phyloP scores from a whole-genome alignment of 23 red algal species.

The Gracilariopsis chorda region DNA sequence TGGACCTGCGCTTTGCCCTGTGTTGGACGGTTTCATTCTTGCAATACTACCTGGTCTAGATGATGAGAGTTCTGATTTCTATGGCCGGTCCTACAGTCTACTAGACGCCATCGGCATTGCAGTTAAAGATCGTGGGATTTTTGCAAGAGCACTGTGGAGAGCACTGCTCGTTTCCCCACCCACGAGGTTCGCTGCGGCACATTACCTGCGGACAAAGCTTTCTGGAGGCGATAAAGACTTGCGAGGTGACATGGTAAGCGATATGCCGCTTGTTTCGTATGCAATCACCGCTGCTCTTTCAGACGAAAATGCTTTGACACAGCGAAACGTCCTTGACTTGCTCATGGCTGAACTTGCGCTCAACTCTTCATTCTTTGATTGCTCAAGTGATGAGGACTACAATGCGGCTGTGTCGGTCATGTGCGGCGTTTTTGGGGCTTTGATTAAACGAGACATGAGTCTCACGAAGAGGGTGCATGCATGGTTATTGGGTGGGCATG shows the following conservation, averaged over 20 bases:
- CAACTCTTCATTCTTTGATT: conserved; percentile 64
- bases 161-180: conserved; percentile 63
- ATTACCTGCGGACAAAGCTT: conserved; percentile 43
- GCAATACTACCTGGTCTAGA: conserved; percentile 77
- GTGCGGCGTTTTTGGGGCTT: conserved; percentile 55
- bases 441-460: conserved; percentile 66
- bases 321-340: conserved; percentile 71
- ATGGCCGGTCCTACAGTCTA: conserved; percentile 39
- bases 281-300: conserved; percentile 71
- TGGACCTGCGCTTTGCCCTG: conserved; percentile 25
- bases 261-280: conserved; percentile 65
- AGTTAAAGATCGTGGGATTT: neutral
- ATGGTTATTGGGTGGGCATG: conserved; percentile 67
- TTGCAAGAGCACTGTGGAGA: conserved; percentile 60
- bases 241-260: conserved; percentile 31
- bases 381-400: neutral
- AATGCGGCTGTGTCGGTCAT: conserved; percentile 53
- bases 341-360: conserved; percentile 62
- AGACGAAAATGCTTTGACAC: conserved; percentile 63
- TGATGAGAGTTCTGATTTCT: conserved; percentile 75
- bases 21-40: conserved; percentile 63
- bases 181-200: conserved; percentile 54
- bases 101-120: conserved; percentile 42
- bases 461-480: conserved; percentile 78
- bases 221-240: conserved; percentile 21